phyloP scores from a whole-genome alignment of 1,284 basidiomycete species.

The Lentinus polychrous region DNA sequence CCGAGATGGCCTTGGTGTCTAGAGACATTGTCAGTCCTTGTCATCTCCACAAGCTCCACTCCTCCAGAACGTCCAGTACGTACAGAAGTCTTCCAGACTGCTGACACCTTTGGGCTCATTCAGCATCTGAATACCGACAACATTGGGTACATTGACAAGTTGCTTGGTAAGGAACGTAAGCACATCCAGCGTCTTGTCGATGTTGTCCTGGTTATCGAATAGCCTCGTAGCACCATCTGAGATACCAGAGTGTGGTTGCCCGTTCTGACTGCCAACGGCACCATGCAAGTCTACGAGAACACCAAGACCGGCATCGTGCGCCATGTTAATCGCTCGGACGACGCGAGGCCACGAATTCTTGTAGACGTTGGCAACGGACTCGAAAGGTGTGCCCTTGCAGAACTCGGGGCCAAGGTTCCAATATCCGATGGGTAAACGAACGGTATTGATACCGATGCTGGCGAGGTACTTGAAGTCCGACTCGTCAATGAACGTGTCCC shows the following conservation, averaged over 20 bases:
- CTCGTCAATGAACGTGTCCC: slow-evolving; percentile 72
- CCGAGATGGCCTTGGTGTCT: slow-evolving; percentile 48
- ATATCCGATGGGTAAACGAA: slow-evolving; percentile 66
- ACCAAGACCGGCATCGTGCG: slow-evolving; percentile 55
- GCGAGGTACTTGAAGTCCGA: slow-evolving; percentile 58
- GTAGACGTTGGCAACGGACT: slow-evolving; percentile 53
- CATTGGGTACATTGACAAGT: slow-evolving; percentile 59
- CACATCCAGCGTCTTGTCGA: slow-evolving; percentile 53
- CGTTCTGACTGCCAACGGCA: slow-evolving; percentile 64
- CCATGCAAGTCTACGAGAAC: slow-evolving; percentile 76
- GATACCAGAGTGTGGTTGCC: slow-evolving; percentile 69
- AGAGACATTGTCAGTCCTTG: background rate
- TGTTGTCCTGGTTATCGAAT: slow-evolving; percentile 45
- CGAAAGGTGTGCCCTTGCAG: slow-evolving; percentile 51
- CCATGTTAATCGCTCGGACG: slow-evolving; percentile 62
- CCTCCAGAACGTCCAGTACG: slow-evolving; percentile 16
- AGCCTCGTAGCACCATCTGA: slow-evolving; percentile 54
- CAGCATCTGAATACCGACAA: slow-evolving; percentile 71
- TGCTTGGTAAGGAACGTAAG: slow-evolving; percentile 51
- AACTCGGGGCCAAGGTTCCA: slow-evolving; percentile 51
- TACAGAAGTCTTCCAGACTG: slow-evolving; percentile 49
- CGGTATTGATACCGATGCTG: slow-evolving; percentile 65
- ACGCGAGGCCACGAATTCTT: slow-evolving; percentile 55
- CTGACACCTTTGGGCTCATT: slow-evolving; percentile 63
- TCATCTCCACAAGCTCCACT: slow-evolving; percentile 2